Evolutionary conservation across 1,284 basidiomycete species (phyloP).

Genomic region (Cutaneotrichosporon dermatis): DNA sequence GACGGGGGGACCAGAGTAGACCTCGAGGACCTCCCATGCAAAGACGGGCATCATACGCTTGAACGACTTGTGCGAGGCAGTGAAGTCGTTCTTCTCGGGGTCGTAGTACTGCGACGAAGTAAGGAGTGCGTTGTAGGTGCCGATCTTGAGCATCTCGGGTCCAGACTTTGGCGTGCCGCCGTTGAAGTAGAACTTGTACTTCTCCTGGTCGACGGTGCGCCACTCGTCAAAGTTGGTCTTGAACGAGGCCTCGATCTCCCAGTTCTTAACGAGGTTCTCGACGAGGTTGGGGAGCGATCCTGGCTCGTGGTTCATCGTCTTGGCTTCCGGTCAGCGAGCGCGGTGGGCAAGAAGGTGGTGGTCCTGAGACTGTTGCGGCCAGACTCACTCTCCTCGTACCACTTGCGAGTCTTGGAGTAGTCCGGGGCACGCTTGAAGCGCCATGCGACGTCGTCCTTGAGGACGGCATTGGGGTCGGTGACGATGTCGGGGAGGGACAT

Average conservation of each 20-base stretch:
- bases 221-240: conserved; percentile 20
- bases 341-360: neutral
- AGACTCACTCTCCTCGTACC: conserved; percentile 15
- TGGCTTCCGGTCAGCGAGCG: conserved; percentile 2
- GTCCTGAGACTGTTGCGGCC: too few species aligned
- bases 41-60: conserved; percentile 23
- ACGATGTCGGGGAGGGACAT: conserved; percentile 17
- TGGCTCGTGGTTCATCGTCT: conserved; percentile 10
- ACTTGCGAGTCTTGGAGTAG: conserved; percentile 17
- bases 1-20: conserved; percentile 17
- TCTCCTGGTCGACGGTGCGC: conserved; percentile 14
- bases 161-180: conserved; percentile 12
- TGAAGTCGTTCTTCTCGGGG: conserved; percentile 15
- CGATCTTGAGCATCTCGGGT: conserved; percentile 12
- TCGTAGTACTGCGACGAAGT: conserved; percentile 10
- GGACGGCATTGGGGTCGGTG: conserved; percentile 18
- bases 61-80: conserved; percentile 13
- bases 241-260: conserved; percentile 21
- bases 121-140: conserved; percentile 20
- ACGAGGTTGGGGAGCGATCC: conserved; percentile 17
- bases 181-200: conserved; percentile 16
- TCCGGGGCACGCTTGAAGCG: conserved; percentile 13
- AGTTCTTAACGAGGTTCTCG: conserved; percentile 22
- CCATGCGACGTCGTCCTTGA: conserved; percentile 14
- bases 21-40: conserved; percentile 20